These are phyloP conservation scores for Candida peoriensis DNA, from an alignment of 805 yeast species.

Conservation along the genomic window DNA sequence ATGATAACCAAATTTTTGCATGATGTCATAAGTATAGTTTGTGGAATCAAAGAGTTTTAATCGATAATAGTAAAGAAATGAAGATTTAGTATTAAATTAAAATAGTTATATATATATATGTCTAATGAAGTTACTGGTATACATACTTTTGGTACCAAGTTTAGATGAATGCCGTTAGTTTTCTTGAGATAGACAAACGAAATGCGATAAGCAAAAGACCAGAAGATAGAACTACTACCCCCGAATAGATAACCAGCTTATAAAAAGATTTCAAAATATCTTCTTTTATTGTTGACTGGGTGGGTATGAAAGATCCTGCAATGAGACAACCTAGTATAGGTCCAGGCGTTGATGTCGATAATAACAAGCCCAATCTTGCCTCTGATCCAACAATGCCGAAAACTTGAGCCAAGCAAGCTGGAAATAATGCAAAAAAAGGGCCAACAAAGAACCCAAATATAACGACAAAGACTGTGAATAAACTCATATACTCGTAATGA, in stretches of 20 bases:
- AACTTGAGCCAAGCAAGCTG: conserved; percentile 20
- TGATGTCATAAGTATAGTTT: too few relatives aligned
- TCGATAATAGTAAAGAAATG: too few relatives aligned
- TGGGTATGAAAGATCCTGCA: conserved; percentile 21
- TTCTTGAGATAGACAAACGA: conserved; percentile 12
- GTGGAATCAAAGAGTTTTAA: too few relatives aligned
- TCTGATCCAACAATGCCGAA: conserved; percentile 19
- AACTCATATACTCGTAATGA: conserved; percentile 7
- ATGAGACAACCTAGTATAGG: conserved; percentile 20
- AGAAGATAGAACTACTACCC: conserved; percentile 13
- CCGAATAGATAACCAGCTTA: conserved; percentile 16
- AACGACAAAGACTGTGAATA: conserved; percentile 13
- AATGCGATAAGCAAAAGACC: conserved; percentile 7
- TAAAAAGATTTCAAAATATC: conserved; percentile 12
- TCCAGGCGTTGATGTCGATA: conserved; percentile 17
- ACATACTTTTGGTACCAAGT: too few relatives aligned
- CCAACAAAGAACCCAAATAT: conserved; percentile 19
- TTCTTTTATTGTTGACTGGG: conserved; percentile 3
- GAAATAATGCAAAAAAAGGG: conserved; percentile 19
- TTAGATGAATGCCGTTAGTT: conserved; percentile 14
- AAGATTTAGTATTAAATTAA: too few relatives aligned
- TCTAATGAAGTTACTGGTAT: too few relatives aligned
- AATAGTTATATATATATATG: too few relatives aligned
- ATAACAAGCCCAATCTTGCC: conserved; percentile 15
- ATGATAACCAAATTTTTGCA: too few relatives aligned